Base-by-base conservation (phyloP, 2,329 filamentous ascomycete species). In the Colletotrichum nymphaeae region DNA sequence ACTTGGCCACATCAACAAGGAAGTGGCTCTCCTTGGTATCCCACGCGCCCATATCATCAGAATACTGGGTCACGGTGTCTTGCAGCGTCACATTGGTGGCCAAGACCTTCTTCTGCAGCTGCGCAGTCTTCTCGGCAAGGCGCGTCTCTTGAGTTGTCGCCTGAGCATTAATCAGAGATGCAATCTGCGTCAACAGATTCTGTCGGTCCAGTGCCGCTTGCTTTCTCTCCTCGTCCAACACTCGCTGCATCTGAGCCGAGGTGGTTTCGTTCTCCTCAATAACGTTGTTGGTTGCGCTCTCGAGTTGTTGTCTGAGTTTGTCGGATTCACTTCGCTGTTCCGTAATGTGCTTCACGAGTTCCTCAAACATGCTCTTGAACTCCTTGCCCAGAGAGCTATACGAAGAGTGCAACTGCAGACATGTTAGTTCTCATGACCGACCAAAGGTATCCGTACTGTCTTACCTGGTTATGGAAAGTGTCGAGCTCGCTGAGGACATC, bases 401-500 rank as follows among this genome's bases (percentile, higher is more conserved):
- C 0, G 96, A 98, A 14, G 90, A 85, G 78, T 97, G 95, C 35
- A 98, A 89, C 86, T 96, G 76, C 2, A n/a, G 1, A 58, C 3
- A 9, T 22, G 24, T 58, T 56, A 35, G 37, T 57, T 28, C 19
- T 12, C 11, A 26, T 1, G 14, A 46, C 28, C 37, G 12, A 55
- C 6, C 14, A 0, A 14, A 5, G 0, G 1, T 1, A 2, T 7
- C 9, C 9, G 5, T 52, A 1, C 87, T 30, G 1, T 22, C 87
- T 81, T 92, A 84, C 82, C 74, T 85, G 92, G 63, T 87, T 90
- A 81, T 98, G 95, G 78, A 98, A 97, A n/a, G 89, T 88, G 37
- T 91, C 90, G 73, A 99, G 89, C 82, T 98, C 96, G 72, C 90
- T 93, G 72, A 98, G 90, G 60, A 98, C 95, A 77, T 97, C 96